Conservation (phyloP, 176 grass and related monocot species). For the barley (Hordeum vulgare) region DNA sequence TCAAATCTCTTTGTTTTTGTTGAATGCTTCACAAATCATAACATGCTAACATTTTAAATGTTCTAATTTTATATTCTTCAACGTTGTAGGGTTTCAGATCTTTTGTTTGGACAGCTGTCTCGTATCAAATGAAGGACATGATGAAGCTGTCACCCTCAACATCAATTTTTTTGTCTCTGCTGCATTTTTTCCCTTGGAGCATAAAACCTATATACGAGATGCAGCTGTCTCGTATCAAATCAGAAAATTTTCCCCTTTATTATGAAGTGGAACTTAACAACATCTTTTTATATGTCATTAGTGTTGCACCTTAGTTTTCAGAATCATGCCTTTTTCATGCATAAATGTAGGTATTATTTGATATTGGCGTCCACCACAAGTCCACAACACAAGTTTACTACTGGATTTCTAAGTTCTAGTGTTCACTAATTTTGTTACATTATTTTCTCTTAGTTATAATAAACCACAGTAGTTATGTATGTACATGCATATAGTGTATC, state of each 20-base stretch:
- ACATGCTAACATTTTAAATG: background rate
- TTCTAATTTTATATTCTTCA: background rate
- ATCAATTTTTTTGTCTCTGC: constrained; percentile 60
- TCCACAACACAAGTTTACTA: background rate
- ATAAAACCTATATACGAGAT: constrained; percentile 77
- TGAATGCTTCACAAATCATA: background rate
- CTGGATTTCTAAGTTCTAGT: background rate
- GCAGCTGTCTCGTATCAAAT: no score
- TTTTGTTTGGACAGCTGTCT: constrained; percentile 78
- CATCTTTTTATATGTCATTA: background rate
- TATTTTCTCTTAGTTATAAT: background rate
- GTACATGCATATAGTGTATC: no score
- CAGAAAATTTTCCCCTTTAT: no score
- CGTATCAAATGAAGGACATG: constrained; percentile 76
- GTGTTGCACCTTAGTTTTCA: background rate
- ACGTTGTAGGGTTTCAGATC: constrained; percentile 68
- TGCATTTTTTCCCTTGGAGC: constrained; percentile 77
- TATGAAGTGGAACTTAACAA: background rate
- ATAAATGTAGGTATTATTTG: background rate
- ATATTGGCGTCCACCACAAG: background rate
- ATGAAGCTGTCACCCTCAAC: constrained; percentile 65
- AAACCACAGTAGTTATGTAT: no score
- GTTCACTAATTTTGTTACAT: background rate
- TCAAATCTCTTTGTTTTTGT: background rate
- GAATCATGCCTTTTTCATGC: background rate